These are phyloP conservation scores for Dioscorea dumetorum DNA, from an alignment of 106 monocot genomes.

Conservation along the genomic window DNA sequence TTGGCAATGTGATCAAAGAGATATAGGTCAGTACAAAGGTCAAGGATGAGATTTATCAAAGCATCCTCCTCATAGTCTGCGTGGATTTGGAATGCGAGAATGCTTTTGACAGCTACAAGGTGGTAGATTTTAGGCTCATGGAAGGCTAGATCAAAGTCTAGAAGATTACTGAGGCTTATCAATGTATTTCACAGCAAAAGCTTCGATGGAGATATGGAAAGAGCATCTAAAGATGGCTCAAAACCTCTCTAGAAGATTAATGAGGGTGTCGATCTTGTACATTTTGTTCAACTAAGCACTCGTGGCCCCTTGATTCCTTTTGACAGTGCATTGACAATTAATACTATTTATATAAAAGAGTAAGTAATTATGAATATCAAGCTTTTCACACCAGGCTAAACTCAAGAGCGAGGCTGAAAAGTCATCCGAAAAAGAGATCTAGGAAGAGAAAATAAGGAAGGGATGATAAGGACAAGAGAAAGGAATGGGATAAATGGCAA, in stretches of 20 bases:
- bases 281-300: constrained; percentile 34
- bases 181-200: constrained; percentile 65
- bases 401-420: too few species aligned
- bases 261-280: constrained; percentile 55
- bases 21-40: constrained; percentile 53
- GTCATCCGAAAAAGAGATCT: too few species aligned
- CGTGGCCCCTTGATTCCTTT: constrained; percentile 17
- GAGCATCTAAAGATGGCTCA: constrained; percentile 51
- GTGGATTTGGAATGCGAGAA: constrained; percentile 43
- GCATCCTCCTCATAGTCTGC: constrained; percentile 54
- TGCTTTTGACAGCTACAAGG: constrained; percentile 41
- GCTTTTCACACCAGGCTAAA: too few species aligned
- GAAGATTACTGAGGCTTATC: constrained; percentile 48
- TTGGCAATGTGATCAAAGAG: constrained; percentile 51
- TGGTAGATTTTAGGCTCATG: constrained; percentile 50
- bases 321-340: too few species aligned
- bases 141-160: constrained; percentile 44
- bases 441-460: too few species aligned
- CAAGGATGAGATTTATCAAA: constrained; percentile 54
- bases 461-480: too few species aligned
- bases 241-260: constrained; percentile 79
- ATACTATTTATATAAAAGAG: too few species aligned
- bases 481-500: too few species aligned
- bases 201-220: constrained; percentile 22
- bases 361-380: too few species aligned